Percentiles rank a stretch among this genome's conserved stretches.
These are phyloP conservation scores for Patellifolia procumbens DNA, from an alignment of 179 eudicot species.

Conservation along the genomic window DNA sequence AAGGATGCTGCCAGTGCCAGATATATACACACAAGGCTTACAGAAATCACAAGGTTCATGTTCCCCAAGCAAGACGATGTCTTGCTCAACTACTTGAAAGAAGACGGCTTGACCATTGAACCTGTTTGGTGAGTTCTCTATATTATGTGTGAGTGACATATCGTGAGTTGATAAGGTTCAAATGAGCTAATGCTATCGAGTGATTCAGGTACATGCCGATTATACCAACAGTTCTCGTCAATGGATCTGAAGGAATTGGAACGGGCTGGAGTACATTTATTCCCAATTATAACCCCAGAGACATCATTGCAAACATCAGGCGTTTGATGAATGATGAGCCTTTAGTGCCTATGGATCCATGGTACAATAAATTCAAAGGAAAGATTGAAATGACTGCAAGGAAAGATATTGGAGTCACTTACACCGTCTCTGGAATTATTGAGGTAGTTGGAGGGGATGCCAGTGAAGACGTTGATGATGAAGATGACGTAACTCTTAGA, in stretches of 20 bases:
- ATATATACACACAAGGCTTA: slow-evolving; percentile 67
- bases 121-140: slow-evolving; percentile 65
- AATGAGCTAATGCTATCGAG: background rate
- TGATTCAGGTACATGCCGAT: slow-evolving; percentile 76
- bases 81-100: slow-evolving; percentile 70
- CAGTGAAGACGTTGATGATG: slow-evolving; percentile 15
- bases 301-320: slow-evolving; percentile 70
- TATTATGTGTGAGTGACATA: background rate
- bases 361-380: slow-evolving; percentile 87
- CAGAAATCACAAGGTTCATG: slow-evolving; percentile 57
- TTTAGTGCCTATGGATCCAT: slow-evolving; percentile 77
- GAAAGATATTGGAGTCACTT: slow-evolving; percentile 60
- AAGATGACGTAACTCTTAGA: slow-evolving; percentile 40
- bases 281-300: slow-evolving; percentile 85
- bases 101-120: slow-evolving; percentile 83
- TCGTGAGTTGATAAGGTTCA: background rate
- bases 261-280: slow-evolving; percentile 93
- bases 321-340: slow-evolving; percentile 59
- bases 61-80: slow-evolving; percentile 83
- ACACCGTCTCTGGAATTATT: slow-evolving; percentile 62
- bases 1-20: slow-evolving; percentile 93
- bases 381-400: slow-evolving; percentile 57
- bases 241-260: slow-evolving; percentile 98
- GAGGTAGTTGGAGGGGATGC: slow-evolving; percentile 45
- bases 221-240: slow-evolving; percentile 83